A percentile compares a stretch with the other conserved stretches of the same genome.
phyloP scores from a whole-genome alignment of 169 alveolate genomes.

The Plasmodium ovale region DNA sequence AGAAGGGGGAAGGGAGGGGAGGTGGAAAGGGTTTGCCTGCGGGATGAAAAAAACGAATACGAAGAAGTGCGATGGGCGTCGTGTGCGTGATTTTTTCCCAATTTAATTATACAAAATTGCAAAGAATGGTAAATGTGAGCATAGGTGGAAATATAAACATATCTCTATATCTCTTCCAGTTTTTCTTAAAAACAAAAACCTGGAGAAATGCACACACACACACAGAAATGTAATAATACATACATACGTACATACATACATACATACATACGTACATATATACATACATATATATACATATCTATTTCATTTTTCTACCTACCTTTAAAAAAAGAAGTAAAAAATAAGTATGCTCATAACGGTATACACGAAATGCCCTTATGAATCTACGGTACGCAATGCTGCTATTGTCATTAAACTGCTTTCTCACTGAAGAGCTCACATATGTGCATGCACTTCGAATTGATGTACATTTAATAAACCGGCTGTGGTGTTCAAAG shows the following conservation, averaged over 20 bases:
- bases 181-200: background rate
- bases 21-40: too few relatives aligned
- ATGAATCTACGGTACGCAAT: too few relatives aligned
- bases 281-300: background rate
- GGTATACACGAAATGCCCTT: too few relatives aligned
- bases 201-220: background rate
- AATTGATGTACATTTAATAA: too few relatives aligned
- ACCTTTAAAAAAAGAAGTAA: too few relatives aligned
- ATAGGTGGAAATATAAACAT: background rate
- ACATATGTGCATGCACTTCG: too few relatives aligned
- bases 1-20: too few relatives aligned
- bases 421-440: too few relatives aligned
- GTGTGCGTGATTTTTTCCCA: background rate
- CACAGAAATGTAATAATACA: background rate
- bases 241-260: background rate
- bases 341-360: too few relatives aligned
- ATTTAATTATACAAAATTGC: background rate
- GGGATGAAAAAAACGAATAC: background rate
- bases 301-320: too few relatives aligned
- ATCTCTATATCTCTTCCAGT: background rate
- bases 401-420: too few relatives aligned
- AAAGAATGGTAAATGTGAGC: background rate
- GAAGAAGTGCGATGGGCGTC: background rate
- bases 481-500: too few relatives aligned
- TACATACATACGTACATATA: background rate